A percentile compares a stretch with the other conserved stretches of the same genome.
phyloP scores from a whole-genome alignment of 2,329 filamentous ascomycete species.

The Incumbomyces lentus region DNA sequence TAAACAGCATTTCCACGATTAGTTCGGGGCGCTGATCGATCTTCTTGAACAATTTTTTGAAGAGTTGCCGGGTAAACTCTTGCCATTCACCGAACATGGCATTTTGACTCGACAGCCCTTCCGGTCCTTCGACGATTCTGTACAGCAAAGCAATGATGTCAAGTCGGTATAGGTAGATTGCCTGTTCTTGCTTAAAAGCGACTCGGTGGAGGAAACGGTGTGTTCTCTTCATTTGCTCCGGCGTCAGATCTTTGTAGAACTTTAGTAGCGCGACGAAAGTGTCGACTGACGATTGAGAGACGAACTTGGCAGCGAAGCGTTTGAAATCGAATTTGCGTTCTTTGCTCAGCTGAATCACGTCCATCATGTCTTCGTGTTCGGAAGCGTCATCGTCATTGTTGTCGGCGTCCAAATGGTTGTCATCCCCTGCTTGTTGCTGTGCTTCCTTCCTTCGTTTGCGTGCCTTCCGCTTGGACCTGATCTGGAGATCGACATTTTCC shows the following conservation, averaged over 20 bases:
- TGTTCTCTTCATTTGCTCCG: slow-evolving; percentile 74
- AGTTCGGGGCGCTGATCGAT: slow-evolving; percentile 75
- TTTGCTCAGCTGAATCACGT: slow-evolving; percentile 59
- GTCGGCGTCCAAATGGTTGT: slow-evolving; percentile 28
- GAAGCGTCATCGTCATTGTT: slow-evolving; percentile 40
- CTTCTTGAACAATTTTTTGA: slow-evolving; percentile 73
- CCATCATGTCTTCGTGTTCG: slow-evolving; percentile 62
- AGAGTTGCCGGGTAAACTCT: slow-evolving; percentile 72
- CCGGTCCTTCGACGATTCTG: slow-evolving; percentile 81
- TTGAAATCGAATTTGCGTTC: slow-evolving; percentile 94
- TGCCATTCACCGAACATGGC: slow-evolving; percentile 80
- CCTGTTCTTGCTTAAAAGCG: slow-evolving; percentile 89
- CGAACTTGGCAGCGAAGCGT: slow-evolving; percentile 69
- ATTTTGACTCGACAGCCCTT: slow-evolving; percentile 57
- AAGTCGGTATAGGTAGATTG: slow-evolving; percentile 76
- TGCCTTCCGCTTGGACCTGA: slow-evolving; percentile 67
- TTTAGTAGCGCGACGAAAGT: slow-evolving; percentile 73
- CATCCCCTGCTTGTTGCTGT: slow-evolving; percentile 34
- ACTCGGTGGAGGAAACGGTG: slow-evolving; percentile 91
- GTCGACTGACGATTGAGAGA: slow-evolving; percentile 74
- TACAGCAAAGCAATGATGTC: slow-evolving; percentile 85
- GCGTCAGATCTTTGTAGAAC: slow-evolving; percentile 70
- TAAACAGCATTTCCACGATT: slow-evolving; percentile 87
- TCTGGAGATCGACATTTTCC: slow-evolving; percentile 85
- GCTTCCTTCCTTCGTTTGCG: slow-evolving; percentile 62